Evolutionary conservation across 495 filamentous ascomycete species (phyloP).

Genomic region (Penicillium taxi): DNA sequence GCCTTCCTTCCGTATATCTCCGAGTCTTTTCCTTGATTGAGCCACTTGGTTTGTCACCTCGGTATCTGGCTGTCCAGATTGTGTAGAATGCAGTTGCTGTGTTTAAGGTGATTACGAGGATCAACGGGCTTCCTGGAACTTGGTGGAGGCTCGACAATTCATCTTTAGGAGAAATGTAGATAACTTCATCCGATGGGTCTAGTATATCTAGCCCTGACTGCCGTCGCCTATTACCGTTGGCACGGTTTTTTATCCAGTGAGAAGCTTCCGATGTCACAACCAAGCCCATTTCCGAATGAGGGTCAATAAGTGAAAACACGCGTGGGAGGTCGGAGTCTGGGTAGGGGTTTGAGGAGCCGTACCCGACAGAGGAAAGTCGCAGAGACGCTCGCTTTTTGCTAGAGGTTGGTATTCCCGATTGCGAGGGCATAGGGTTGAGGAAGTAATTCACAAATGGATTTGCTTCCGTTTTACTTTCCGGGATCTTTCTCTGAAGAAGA

Average conservation of each 20-base stretch:
- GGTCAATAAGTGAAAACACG: conserved; percentile 79
- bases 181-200: conserved; percentile 64
- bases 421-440: conserved; percentile 36
- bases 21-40: conserved; percentile 41
- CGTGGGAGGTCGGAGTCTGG: conserved; percentile 56
- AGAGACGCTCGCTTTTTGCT: conserved; percentile 30
- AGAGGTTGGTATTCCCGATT: conserved; percentile 34
- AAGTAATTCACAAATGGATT: conserved; percentile 74
- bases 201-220: conserved; percentile 44
- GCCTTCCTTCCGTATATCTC: conserved; percentile 46
- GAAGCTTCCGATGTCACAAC: conserved; percentile 54
- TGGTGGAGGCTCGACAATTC: conserved; percentile 34
- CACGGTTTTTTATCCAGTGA: conserved; percentile 25
- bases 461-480: conserved; percentile 33
- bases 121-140: conserved; percentile 38
- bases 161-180: conserved; percentile 61
- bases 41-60: conserved; percentile 48
- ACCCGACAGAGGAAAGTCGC: conserved; percentile 18
- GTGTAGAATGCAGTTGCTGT: conserved; percentile 62
- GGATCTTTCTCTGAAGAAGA: conserved; percentile 70
- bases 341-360: conserved; percentile 18
- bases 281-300: conserved; percentile 75
- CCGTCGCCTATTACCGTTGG: conserved; percentile 17
- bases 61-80: conserved; percentile 68
- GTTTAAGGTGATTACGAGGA: conserved; percentile 78